Base-by-base conservation (phyloP, 140 eudicot genomes). In the Ambrosia hybrid region DNA sequence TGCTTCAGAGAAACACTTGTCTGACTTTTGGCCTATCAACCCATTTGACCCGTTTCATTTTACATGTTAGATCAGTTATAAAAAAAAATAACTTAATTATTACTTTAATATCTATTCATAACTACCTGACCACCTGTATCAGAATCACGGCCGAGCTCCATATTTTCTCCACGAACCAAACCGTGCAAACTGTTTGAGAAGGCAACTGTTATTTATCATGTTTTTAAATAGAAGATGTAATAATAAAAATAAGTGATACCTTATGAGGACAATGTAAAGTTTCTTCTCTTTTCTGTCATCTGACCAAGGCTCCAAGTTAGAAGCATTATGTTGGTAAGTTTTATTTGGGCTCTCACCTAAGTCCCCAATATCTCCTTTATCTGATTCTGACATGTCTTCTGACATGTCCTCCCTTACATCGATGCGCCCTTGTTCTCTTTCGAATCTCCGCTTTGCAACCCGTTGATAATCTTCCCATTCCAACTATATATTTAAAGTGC, bases 141-240 rank as follows among this genome's bases (percentile, higher is more conserved):
- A 55, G 96, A 89, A 80, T 92, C 98, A 15, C 95, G 88, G 70
- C 98, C 98, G 38, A 92, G 98, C 84, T 92, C 96, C 98, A 92
- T 92, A 70, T 89, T 92, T 75, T 92, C 98, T 46, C 98, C 98
- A 70, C 98, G 98, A 68, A 92, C 98, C 83, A 92, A 76, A 58
- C 98, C 98, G 67, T 92, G 98, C 83, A 92, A 85, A 85, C 98
- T 91, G 82, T 14, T 60, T 68, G 71, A 69, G 61, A 55, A 51
- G 45, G 76, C 16, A 16, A 57, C 46, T 37, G 67, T 68, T 33
- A 68, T 34, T 67, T 58, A 55, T 26, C 51, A 41, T 73, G 39
- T 56, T 57, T 41, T 14, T 2, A 65, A 34, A 36, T n/a, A 15
- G 17, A 65, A 65, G 34, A 14, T 41, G 14, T 2, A 49, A 65